Evolutionary conservation across 2,329 filamentous ascomycete genomes (phyloP).

Genomic region (Sporothrix globosa): DNA sequence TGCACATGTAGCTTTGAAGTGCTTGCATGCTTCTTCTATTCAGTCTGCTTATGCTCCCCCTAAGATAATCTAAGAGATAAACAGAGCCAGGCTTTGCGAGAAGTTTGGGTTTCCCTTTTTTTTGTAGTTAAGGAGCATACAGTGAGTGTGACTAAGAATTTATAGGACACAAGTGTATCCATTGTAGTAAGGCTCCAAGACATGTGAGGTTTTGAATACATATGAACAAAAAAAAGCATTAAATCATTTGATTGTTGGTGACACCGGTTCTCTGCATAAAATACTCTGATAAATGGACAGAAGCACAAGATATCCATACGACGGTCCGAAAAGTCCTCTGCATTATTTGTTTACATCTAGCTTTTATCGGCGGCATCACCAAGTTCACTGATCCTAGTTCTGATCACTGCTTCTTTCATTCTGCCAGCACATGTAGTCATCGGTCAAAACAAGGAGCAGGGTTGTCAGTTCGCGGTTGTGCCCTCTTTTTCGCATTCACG

Average conservation of each 20-base stretch:
- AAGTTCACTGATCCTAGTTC: not conserved
- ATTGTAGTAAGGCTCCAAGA: too few relatives aligned
- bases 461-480: not conserved
- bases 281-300: not conserved
- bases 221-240: not conserved
- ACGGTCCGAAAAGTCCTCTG: not conserved
- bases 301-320: not conserved
- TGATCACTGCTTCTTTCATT: not conserved
- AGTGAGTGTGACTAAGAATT: too few relatives aligned
- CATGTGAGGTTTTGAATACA: too few relatives aligned
- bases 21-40: not conserved
- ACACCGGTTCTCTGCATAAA: not conserved
- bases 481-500: not conserved
- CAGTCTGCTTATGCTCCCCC: not conserved
- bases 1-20: not conserved
- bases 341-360: not conserved
- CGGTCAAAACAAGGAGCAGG: constrained; percentile 17
- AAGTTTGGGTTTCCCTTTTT: too few relatives aligned
- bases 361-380: not conserved
- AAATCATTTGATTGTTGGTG: too few relatives aligned
- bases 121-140: too few relatives aligned
- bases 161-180: too few relatives aligned
- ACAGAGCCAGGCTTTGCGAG: too few relatives aligned
- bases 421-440: not conserved
- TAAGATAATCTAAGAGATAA: too few relatives aligned